Conservation (phyloP, 208 protist species). For the Herpetomonas tarakana region DNA sequence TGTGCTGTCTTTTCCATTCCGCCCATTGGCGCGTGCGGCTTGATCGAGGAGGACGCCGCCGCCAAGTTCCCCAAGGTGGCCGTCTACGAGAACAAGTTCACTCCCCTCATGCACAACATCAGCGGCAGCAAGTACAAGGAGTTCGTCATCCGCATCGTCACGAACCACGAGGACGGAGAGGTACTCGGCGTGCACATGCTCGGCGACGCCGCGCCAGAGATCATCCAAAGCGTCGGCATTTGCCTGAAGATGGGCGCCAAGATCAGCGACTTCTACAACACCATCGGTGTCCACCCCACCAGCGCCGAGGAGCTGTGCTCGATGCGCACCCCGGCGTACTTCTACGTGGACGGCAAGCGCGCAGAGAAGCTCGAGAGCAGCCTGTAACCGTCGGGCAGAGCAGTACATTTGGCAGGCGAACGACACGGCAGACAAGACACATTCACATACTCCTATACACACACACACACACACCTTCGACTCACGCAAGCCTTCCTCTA, state of each 20-base stretch:
- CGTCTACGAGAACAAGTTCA: conserved; percentile 86
- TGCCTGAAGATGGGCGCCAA: conserved; percentile 91
- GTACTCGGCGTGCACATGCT: conserved; percentile 91
- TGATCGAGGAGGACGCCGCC: conserved; percentile 82
- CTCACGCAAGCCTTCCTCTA: no score
- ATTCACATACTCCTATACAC: background rate
- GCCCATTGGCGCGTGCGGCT: conserved; percentile 80
- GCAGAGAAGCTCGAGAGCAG: conserved; percentile 68
- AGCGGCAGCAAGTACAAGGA: conserved; percentile 83
- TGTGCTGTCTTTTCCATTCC: conserved; percentile 92
- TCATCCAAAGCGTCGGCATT: conserved; percentile 89
- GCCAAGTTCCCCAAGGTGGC: conserved; percentile 63
- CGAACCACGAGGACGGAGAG: conserved; percentile 66
- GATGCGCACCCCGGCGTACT: conserved; percentile 82
- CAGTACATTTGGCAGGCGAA: conserved; percentile 4
- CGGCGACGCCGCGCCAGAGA: conserved; percentile 81
- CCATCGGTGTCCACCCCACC: conserved; percentile 96
- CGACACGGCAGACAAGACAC: background rate
- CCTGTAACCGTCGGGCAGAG: conserved; percentile 33
- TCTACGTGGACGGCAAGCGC: conserved; percentile 67
- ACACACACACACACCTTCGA: no score
- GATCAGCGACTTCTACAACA: conserved; percentile 93
- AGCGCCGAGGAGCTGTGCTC: conserved; percentile 93
- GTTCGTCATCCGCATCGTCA: conserved; percentile 85
- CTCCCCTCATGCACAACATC: conserved; percentile 89